A percentile compares a stretch with the other conserved stretches of the same genome.
phyloP scores from a whole-genome alignment of 371 early-diverging fungal genomes.

The Mucor plumbeus region DNA sequence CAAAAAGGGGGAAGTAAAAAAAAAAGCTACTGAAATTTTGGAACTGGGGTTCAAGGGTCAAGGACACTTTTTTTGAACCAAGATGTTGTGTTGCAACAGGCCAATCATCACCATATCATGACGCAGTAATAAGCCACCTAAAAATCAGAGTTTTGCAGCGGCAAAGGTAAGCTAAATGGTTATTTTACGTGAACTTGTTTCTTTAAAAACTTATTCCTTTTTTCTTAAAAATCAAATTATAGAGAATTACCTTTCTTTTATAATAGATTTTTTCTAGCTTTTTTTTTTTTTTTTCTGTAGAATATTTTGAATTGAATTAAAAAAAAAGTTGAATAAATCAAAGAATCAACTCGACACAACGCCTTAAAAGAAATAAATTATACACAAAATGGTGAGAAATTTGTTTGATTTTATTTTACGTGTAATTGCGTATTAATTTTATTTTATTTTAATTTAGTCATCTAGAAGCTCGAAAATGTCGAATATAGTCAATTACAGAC shows the following conservation, averaged over 20 bases:
- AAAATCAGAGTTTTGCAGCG: background rate
- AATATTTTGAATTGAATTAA: background rate
- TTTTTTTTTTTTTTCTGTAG: background rate
- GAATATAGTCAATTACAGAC: conserved; percentile 92
- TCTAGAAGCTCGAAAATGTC: conserved; percentile 89
- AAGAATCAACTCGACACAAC: no score
- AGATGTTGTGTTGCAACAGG: background rate
- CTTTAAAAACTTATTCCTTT: background rate
- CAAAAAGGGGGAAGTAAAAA: background rate
- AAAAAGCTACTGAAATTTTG: conserved; percentile 4
- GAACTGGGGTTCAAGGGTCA: conserved; percentile 16
- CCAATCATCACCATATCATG: conserved; percentile 8
- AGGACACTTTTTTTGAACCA: conserved; percentile 12
- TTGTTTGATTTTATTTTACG: background rate
- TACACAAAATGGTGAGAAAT: conserved; percentile 1
- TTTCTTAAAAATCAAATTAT: background rate
- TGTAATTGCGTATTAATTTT: conserved; percentile 2
- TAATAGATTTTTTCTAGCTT: background rate
- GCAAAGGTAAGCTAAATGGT: background rate
- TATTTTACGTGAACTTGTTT: conserved; percentile 12
- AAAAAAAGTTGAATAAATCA: no score
- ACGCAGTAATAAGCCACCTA: conserved; percentile 26
- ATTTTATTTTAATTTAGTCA: conserved; percentile 19
- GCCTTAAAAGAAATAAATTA: background rate
- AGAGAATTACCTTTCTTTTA: background rate